A percentile compares a stretch with the other conserved stretches of the same genome.
Evolutionary conservation across 2,329 filamentous ascomycete genomes (phyloP).

Genomic region (Colletotrichum theobromicola): DNA sequence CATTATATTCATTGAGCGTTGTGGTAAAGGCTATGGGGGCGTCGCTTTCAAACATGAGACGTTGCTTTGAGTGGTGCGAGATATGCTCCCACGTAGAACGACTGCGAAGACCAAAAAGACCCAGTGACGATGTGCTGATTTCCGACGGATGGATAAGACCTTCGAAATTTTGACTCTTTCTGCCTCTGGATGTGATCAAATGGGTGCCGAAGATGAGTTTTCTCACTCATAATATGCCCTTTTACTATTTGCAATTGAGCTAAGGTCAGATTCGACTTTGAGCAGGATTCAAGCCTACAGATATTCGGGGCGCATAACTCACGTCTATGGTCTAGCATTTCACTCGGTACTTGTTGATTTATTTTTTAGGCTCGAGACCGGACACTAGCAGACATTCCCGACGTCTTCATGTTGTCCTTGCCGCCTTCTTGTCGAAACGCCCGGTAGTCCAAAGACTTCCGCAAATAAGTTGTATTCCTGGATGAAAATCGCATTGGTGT

Average conservation of each 20-base stretch:
- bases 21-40: neutral
- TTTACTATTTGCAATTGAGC: neutral
- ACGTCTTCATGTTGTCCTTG: neutral
- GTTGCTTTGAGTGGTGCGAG: neutral
- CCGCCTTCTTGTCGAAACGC: neutral
- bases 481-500: rapidly evolving
- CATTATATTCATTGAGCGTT: neutral
- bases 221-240: neutral
- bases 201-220: neutral
- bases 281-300: neutral
- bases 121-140: neutral
- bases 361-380: neutral
- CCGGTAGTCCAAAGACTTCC: neutral
- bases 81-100: neutral
- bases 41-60: neutral
- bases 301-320: rapidly evolving
- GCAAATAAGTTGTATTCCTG: neutral
- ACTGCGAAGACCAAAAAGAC: neutral
- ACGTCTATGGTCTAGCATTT: neutral
- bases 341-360: neutral
- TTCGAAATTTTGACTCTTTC: neutral
- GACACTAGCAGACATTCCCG: neutral
- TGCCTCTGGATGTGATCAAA: neutral
- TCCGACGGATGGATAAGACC: neutral
- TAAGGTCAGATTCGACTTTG: rapidly evolving